phyloP scores from a whole-genome alignment of 2,329 filamentous ascomycete species.

The Fusarium xyrophilum region DNA sequence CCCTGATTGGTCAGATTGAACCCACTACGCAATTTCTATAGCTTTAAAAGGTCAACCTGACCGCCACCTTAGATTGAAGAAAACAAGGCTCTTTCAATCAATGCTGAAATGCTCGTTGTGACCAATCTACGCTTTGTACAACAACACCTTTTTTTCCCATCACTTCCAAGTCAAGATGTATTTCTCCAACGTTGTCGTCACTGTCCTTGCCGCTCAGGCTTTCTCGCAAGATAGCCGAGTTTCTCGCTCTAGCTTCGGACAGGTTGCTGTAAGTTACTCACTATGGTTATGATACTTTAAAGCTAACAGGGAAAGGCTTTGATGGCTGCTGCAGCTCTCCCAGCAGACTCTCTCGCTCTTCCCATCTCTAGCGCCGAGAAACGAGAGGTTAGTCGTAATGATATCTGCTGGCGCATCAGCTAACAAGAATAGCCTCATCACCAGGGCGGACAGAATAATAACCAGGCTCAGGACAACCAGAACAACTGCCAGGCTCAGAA shows the following conservation, averaged over 20 bases:
- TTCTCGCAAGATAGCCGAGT: constrained; percentile 1
- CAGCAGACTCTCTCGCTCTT: constrained; percentile 18
- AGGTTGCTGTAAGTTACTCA: neutral
- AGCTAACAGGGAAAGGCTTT: constrained; percentile 2
- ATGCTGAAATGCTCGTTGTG: no score
- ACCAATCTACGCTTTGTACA: no score
- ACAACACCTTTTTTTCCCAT: no score
- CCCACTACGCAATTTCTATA: no score
- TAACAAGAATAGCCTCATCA: constrained; percentile 12
- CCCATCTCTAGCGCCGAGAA: constrained; percentile 3
- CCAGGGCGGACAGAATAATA: neutral
- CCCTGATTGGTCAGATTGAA: no score
- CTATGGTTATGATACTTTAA: fast-evolving
- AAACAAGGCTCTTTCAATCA: no score
- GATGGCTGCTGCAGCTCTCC: constrained; percentile 21
- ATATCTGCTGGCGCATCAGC: fast-evolving
- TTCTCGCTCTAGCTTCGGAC: neutral
- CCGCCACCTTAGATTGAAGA: no score
- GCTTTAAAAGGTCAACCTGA: no score
- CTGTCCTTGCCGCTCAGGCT: constrained; percentile 17
- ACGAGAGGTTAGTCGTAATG: neutral
- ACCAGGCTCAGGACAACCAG: neutral
- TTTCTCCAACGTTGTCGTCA: constrained; percentile 21
- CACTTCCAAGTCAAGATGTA: constrained; percentile 9
- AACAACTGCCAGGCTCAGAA: constrained; percentile 3